These are phyloP conservation scores for Boletellus deceptivus DNA, from an alignment of 1,284 basidiomycete species.

Conservation along the genomic window DNA sequence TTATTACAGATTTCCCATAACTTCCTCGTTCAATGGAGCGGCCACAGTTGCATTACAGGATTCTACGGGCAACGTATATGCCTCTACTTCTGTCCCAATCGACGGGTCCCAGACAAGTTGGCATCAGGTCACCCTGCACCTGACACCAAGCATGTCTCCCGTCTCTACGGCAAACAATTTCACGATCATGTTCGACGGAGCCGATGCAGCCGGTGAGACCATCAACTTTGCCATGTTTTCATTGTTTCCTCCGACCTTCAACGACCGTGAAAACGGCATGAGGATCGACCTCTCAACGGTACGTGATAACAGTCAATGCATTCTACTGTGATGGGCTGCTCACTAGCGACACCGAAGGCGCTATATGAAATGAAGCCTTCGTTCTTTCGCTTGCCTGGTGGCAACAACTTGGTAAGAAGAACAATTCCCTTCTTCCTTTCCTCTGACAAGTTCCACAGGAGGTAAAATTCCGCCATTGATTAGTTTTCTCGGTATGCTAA, in stretches of 20 bases:
- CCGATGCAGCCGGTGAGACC: slow-evolving; percentile 43
- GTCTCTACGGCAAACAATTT: slow-evolving; percentile 47
- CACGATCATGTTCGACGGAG: slow-evolving; percentile 50
- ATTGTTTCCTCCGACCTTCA: slow-evolving; percentile 70
- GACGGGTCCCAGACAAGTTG: slow-evolving; percentile 47
- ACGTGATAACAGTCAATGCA: slow-evolving; percentile 5
- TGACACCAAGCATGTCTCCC: slow-evolving; percentile 44
- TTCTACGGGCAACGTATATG: slow-evolving; percentile 43
- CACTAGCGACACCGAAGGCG: slow-evolving; percentile 31
- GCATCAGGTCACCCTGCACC: slow-evolving; percentile 46
- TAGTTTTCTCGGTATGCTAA: neutral
- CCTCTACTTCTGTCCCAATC: slow-evolving; percentile 39
- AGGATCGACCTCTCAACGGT: slow-evolving; percentile 61
- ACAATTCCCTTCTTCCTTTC: neutral
- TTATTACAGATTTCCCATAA: slow-evolving; percentile 53
- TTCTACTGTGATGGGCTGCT: neutral
- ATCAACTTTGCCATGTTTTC: slow-evolving; percentile 63
- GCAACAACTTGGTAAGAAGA: slow-evolving; percentile 47
- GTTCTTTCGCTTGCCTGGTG: slow-evolving; percentile 70
- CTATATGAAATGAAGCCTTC: slow-evolving; percentile 55
- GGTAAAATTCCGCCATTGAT: slow-evolving; percentile 27
- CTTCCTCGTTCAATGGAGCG: slow-evolving; percentile 44
- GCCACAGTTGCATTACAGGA: slow-evolving; percentile 48
- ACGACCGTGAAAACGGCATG: slow-evolving; percentile 59
- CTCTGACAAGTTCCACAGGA: slow-evolving; percentile 27